Evolutionary conservation across 805 yeast species (phyloP).

Genomic region (Metschnikowia henanensis): DNA sequence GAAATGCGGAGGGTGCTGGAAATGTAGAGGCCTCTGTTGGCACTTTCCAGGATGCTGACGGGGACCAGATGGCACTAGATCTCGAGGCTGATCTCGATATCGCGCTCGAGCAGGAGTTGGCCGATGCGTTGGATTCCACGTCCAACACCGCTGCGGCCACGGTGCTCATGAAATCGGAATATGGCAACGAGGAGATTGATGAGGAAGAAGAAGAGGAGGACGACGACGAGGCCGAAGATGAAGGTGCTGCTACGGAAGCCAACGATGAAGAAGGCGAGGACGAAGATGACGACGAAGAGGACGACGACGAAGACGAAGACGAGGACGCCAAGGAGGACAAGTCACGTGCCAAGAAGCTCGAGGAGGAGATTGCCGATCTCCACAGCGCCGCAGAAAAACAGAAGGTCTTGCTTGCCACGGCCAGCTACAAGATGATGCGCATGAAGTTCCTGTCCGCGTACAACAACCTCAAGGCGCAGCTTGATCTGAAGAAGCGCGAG

Average conservation of each 20-base stretch:
- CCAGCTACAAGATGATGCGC: slow-evolving; percentile 80
- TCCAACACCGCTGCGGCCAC: slow-evolving; percentile 21
- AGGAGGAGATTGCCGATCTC: slow-evolving; percentile 84
- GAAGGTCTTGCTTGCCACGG: slow-evolving; percentile 66
- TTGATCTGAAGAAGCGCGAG: slow-evolving; percentile 59
- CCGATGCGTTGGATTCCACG: slow-evolving; percentile 49
- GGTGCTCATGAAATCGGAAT: slow-evolving; percentile 20
- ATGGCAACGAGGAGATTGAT: slow-evolving; percentile 25
- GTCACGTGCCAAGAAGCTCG: slow-evolving; percentile 64
- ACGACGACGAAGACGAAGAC: slow-evolving; percentile 50
- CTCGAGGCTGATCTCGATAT: slow-evolving; percentile 35
- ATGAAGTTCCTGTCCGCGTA: slow-evolving; percentile 84
- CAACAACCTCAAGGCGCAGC: slow-evolving; percentile 72
- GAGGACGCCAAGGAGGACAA: slow-evolving; percentile 49
- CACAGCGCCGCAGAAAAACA: slow-evolving; percentile 76
- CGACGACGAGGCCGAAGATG: slow-evolving; percentile 47
- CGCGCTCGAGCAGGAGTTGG: slow-evolving; percentile 56
- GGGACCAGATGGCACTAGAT: slow-evolving; percentile 35
- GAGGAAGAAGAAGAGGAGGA: slow-evolving; percentile 35
- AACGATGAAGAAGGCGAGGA: slow-evolving; percentile 35
- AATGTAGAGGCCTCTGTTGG: slow-evolving; percentile 5
- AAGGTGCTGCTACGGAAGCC: slow-evolving; percentile 3
- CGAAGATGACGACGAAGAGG: slow-evolving; percentile 47
- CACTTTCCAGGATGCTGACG: slow-evolving; percentile 24
- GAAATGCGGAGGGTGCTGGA: neutral